Base-by-base conservation (phyloP, 2,329 filamentous ascomycete genomes). In the Dothiorella sarmentorum region DNA sequence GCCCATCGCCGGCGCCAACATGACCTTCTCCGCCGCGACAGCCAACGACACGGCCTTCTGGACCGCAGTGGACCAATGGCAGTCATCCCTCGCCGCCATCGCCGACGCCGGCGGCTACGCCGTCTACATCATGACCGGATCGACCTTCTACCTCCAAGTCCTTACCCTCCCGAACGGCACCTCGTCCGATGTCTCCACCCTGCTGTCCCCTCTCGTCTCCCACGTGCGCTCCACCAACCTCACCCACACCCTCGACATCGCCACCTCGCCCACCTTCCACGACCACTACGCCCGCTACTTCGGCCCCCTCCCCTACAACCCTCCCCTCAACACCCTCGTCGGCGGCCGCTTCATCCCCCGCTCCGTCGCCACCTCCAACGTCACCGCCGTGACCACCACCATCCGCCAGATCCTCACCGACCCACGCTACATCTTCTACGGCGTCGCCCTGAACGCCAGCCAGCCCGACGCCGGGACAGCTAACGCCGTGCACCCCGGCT, bases 221-320 rank as follows among this genome's bases (percentile, higher is more conserved):
- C 61, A 64, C 33, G 63, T 71, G 9, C 55, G 61, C 10, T 58
- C 60, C 4, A 56, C 63, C 3, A 60, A 60, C 3, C 67, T 71
- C 40, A 62, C 63, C 1, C 65, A 64, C 4, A 60, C 63, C 3
- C 61, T 69, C 18, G 62, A 61, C 31, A 61, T 59, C 27, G 67
- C 68, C 57, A 61, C 43, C 51, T 64, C 63, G 29, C 61, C 65
- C 2, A 62, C 64, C 7, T 71, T 66, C 61, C 61, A 61, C 43
- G 61, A 68, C 11, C 67, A 71, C 57, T 66, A 24, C 15, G 37
- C 58, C 13, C 61, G 62, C 27, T 60, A 63, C 24, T 58, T 61
- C 26, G 62, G 62, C 24, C 18, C n/a, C n/a, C n/a, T n/a, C n/a
- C n/a, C n/a, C n/a, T n/a, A n/a, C n/a, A n/a, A n/a, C n/a, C n/a